Evolutionary conservation across 1,284 basidiomycete genomes (phyloP), one percentile per base, ranked within the genome.

Genomic region (Schizopora paradoxa): DNA sequence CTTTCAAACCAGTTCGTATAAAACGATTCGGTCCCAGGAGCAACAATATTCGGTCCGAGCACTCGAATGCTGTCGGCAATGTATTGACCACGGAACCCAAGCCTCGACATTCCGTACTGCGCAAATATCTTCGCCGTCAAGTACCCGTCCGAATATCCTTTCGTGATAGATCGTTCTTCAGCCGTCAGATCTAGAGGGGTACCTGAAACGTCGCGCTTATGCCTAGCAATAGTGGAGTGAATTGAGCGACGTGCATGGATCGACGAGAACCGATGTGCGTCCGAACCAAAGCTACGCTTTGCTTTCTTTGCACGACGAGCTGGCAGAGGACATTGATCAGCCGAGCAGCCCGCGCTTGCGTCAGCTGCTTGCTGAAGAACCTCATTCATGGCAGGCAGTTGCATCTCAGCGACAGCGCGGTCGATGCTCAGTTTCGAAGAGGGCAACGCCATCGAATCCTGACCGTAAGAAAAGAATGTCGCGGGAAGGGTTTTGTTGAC

Each of bases 1-100:
- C 61, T 58, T 49, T 63, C 53, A 56, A 81, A 82, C 53, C 66
- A 72, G 23, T 63, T 59, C 28, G 56, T 58, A 55, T 81, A 81
- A 25, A 60, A 58, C 6, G 63, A 59, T 50, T 74, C 70, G 18
- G 68, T 69, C 16, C 66, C 71, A 11, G 59, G 58, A 8, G 56
- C 52, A 27, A 76, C 59, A n/a, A 65, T 58, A 18, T 34, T 47
- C 2, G 61, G 58, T 2, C 70, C 69, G 34, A 71, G 63, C 18
- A 55, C 60, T 8, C 54, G 52, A 25, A 77, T 57, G 34, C 65
- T 70, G 53, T 86, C 79, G 19, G 37, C 49, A 21, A 84, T 72
- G 58, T 77, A 86, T 56, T 88, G 84, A 6, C 69, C 73, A 7
- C 62, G 62, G 60, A 86, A 87, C 2, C 83, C 84, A 0, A 88